These are phyloP conservation scores for Krasilnikovozyma curviuscula DNA, from an alignment of 768 basidiomycete species.

Conservation along the genomic window DNA sequence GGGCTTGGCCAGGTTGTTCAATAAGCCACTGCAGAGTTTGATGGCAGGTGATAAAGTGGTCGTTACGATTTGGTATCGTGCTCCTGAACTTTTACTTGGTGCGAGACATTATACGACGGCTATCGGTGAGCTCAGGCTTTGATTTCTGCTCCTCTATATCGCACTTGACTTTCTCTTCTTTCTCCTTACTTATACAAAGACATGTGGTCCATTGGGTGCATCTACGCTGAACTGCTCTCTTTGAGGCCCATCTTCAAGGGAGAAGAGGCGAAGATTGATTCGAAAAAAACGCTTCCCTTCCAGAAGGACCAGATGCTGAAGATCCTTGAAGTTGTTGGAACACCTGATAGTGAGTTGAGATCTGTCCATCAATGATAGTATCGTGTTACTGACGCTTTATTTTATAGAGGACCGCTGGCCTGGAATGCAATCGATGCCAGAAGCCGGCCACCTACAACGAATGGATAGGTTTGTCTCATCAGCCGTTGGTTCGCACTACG, in stretches of 20 bases:
- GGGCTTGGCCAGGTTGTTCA: conserved; percentile 75
- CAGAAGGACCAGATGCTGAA: conserved; percentile 85
- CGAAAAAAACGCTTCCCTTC: conserved; percentile 93
- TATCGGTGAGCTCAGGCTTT: conserved; percentile 30
- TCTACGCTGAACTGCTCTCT: conserved; percentile 85
- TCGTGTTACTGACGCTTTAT: not conserved
- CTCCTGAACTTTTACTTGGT: conserved; percentile 85
- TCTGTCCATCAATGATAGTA: not conserved
- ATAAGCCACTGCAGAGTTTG: conserved; percentile 75
- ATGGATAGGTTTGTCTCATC: conserved; percentile 43
- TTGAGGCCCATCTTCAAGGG: conserved; percentile 95
- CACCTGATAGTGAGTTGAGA: conserved; percentile 49
- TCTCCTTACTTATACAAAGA: conserved; percentile 29
- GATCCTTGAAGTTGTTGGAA: conserved; percentile 89
- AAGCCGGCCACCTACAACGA: conserved; percentile 62
- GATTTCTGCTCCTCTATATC: not conserved
- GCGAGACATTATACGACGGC: conserved; percentile 96
- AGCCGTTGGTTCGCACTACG: not conserved
- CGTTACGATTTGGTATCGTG: conserved; percentile 98
- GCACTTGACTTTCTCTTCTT: not conserved
- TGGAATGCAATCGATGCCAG: conserved; percentile 62
- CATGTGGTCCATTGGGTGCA: conserved; percentile 95
- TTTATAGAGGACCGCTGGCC: conserved; percentile 67
- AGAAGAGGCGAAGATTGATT: conserved; percentile 89
- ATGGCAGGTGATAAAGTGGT: conserved; percentile 95